Conservation (phyloP, 202 grass and related monocot species). For the Schoenoplectus tabernaemontani region DNA sequence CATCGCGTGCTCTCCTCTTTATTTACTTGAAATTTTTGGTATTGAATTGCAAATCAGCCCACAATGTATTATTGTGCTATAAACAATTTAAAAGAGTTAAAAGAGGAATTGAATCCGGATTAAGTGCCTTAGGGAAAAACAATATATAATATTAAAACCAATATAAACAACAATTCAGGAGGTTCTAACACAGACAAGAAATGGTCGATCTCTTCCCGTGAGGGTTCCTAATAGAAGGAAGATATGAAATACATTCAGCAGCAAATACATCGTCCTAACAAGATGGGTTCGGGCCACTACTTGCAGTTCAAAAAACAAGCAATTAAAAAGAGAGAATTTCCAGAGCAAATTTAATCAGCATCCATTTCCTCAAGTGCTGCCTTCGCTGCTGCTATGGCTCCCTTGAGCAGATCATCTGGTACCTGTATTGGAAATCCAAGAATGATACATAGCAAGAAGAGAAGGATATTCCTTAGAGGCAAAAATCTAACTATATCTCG, state of each 20-base stretch:
- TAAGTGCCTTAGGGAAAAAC: too few relatives aligned
- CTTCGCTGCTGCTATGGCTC: slow-evolving; percentile 53
- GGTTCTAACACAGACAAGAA: too few relatives aligned
- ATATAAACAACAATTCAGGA: slow-evolving; percentile 2
- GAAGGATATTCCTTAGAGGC: neutral
- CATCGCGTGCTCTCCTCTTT: too few relatives aligned
- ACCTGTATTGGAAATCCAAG: slow-evolving; percentile 30
- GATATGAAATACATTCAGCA: slow-evolving; percentile 8
- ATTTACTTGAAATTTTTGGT: too few relatives aligned
- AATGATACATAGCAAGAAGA: neutral
- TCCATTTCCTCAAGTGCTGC: slow-evolving; percentile 77
- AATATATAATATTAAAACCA: too few relatives aligned
- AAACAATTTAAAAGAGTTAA: too few relatives aligned
- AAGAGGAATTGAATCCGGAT: neutral
- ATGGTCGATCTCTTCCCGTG: neutral
- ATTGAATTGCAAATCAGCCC: too few relatives aligned
- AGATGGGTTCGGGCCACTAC: neutral
- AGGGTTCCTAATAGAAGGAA: neutral
- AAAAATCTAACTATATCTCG: neutral
- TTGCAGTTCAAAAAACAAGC: slow-evolving; percentile 14
- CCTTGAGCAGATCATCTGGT: slow-evolving; percentile 49
- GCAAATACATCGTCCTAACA: slow-evolving; percentile 14
- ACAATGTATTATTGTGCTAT: too few relatives aligned
- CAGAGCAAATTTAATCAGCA: slow-evolving; percentile 46
- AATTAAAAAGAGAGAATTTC: slow-evolving; percentile 8